Conservation (phyloP, 106 monocot species). For the Dendrobium officinale region DNA sequence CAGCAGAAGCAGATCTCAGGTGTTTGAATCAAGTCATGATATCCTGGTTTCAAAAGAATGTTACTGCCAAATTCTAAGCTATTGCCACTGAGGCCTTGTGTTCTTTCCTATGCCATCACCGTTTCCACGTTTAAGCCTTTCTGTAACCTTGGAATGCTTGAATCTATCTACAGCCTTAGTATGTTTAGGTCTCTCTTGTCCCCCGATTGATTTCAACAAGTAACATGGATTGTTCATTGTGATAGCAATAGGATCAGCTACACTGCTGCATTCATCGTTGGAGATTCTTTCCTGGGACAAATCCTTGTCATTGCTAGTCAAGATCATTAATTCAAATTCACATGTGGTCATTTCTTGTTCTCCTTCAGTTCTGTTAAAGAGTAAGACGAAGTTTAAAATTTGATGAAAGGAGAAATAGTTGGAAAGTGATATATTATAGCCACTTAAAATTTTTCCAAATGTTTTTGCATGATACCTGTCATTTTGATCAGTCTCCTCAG, state of each 20-base stretch:
- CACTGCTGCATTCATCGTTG: background rate
- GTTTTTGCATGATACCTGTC: background rate
- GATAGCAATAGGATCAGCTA: background rate
- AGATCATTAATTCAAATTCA: background rate
- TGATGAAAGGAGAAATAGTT: background rate
- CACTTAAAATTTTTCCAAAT: background rate
- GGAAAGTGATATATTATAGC: background rate
- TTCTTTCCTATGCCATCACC: background rate
- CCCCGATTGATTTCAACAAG: background rate
- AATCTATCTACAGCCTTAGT: background rate
- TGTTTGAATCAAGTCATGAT: background rate
- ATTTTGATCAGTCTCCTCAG: background rate
- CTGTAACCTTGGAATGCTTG: slow-evolving; percentile 4
- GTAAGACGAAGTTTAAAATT: background rate
- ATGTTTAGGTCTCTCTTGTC: background rate
- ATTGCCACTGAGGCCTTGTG: slow-evolving; percentile 4
- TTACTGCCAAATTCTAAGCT: background rate
- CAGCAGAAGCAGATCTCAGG: too few relatives aligned
- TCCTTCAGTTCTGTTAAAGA: background rate
- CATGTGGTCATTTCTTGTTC: background rate
- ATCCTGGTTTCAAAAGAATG: background rate
- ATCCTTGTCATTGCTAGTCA: background rate
- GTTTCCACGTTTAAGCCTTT: background rate
- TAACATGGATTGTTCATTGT: background rate
- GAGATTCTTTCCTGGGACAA: background rate